Percentiles rank a stretch among this genome's conserved stretches.
These are phyloP conservation scores for Chamaecrista fasciculata DNA, from an alignment of 306 rosid species.

Conservation along the genomic window DNA sequence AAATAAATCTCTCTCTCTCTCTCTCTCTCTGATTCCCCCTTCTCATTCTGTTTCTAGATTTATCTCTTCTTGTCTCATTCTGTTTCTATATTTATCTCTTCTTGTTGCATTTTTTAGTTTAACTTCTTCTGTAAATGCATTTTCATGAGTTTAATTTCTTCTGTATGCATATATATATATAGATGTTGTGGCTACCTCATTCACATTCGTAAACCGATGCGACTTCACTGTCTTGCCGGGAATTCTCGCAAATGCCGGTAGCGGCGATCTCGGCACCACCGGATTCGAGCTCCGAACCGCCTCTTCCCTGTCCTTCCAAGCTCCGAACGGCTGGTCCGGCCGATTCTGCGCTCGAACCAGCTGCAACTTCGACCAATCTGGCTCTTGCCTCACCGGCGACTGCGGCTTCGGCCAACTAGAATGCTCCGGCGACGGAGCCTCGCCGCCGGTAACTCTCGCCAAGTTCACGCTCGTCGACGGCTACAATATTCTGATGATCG, in stretches of 20 bases:
- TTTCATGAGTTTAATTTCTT: too few relatives aligned
- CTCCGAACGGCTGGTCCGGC: constrained; percentile 98
- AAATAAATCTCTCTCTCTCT: too few relatives aligned
- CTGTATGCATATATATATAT: too few relatives aligned
- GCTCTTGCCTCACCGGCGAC: constrained; percentile 85
- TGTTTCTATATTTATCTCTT: too few relatives aligned
- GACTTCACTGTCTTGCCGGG: constrained; percentile 94
- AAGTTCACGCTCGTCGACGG: constrained; percentile 90
- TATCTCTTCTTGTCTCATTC: too few relatives aligned
- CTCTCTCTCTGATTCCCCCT: too few relatives aligned
- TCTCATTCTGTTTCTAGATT: too few relatives aligned
- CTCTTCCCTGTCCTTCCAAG: constrained; percentile 62
- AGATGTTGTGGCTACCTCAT: constrained; percentile 60
- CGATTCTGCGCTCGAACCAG: constrained; percentile 91
- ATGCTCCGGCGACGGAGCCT: constrained; percentile 90
- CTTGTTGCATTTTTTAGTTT: too few relatives aligned
- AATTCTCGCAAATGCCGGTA: constrained; percentile 82
- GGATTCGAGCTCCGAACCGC: constrained; percentile 87
- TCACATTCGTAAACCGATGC: constrained; percentile 78
- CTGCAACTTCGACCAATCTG: constrained; percentile 76
- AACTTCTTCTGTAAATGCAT: too few relatives aligned
- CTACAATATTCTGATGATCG: too few relatives aligned
- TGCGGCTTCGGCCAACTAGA: constrained; percentile 77
- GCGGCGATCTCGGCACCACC: constrained; percentile 61
- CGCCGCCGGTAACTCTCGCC: constrained; percentile 83